phyloP scores from a whole-genome alignment of 441 rosid species.

The Dalechampia spathulata region DNA sequence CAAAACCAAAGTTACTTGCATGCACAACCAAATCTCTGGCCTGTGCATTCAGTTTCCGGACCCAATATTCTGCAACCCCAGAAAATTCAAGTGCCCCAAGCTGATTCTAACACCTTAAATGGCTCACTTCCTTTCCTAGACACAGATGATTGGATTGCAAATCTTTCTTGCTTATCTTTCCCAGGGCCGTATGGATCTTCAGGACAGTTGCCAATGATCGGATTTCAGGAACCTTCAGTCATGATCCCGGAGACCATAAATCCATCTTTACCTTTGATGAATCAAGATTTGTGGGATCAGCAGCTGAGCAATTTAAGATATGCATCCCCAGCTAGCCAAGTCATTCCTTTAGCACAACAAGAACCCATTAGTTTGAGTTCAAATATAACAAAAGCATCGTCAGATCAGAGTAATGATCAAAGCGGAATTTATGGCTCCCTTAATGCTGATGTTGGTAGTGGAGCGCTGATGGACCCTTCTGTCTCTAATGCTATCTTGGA shows the following conservation, averaged over 20 bases:
- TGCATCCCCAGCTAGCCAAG: constrained; percentile 40
- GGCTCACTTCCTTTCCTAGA: constrained; percentile 47
- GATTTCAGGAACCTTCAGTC: constrained; percentile 45
- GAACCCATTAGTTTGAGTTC: constrained; percentile 37
- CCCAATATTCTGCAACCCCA: constrained; percentile 25
- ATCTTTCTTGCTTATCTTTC: constrained; percentile 38
- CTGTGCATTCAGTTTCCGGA: constrained; percentile 40
- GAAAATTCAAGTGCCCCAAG: constrained; percentile 36
- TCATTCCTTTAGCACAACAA: constrained; percentile 45
- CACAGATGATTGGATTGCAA: constrained; percentile 54
- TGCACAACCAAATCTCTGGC: constrained; percentile 29
- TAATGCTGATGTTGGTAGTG: constrained; percentile 50
- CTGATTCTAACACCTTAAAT: constrained; percentile 32
- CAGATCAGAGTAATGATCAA: constrained; percentile 58
- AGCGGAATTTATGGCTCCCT: constrained; percentile 57
- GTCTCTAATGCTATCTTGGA: constrained; percentile 71
- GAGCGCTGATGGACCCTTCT: constrained; percentile 58
- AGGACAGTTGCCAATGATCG: constrained; percentile 29
- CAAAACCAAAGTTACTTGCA: constrained; percentile 29
- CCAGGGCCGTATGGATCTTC: constrained; percentile 42
- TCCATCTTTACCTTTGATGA: constrained; percentile 35
- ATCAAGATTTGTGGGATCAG: constrained; percentile 72
- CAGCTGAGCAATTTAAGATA: constrained; percentile 44
- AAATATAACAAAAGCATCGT: constrained; percentile 38
- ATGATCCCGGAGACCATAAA: constrained; percentile 41